Percentiles rank a stretch among this genome's conserved stretches.
phyloP scores from a whole-genome alignment of 257 asterid species.

The Jacaranda mimosifolia region DNA sequence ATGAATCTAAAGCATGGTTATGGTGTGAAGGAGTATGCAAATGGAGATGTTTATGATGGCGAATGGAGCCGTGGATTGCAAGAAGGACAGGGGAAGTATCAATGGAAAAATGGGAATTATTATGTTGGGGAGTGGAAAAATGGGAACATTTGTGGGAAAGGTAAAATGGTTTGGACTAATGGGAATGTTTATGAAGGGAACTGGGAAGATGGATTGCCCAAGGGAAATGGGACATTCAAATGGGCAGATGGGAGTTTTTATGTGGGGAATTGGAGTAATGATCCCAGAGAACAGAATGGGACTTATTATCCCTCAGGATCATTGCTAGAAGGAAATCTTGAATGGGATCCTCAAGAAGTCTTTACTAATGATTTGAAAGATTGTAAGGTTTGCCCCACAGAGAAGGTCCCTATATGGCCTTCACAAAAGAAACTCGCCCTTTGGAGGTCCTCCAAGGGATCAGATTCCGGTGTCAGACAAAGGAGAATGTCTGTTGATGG shows the following conservation, averaged over 20 bases:
- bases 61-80: slow-evolving; percentile 88
- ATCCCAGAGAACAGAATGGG: slow-evolving; percentile 76
- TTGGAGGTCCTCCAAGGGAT: slow-evolving; percentile 64
- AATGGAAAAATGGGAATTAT: slow-evolving; percentile 73
- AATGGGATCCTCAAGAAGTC: slow-evolving; percentile 86
- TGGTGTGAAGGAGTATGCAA: slow-evolving; percentile 69
- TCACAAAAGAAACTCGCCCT: slow-evolving; percentile 84
- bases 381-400: slow-evolving; percentile 62
- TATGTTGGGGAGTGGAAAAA: slow-evolving; percentile 82
- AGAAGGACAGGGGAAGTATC: slow-evolving; percentile 77
- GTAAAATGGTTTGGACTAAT: slow-evolving; percentile 66
- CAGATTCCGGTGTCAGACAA: slow-evolving; percentile 44
- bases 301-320: slow-evolving; percentile 74
- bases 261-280: slow-evolving; percentile 79
- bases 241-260: slow-evolving; percentile 86
- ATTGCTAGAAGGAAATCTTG: slow-evolving; percentile 56
- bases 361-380: slow-evolving; percentile 63
- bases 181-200: slow-evolving; percentile 73
- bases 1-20: slow-evolving; percentile 84
- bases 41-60: slow-evolving; percentile 82
- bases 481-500: slow-evolving; percentile 86
- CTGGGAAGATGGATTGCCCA: slow-evolving; percentile 86
- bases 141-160: slow-evolving; percentile 72
- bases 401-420: slow-evolving; percentile 78
- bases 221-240: slow-evolving; percentile 67